Base-by-base conservation (phyloP, 345 rosid genomes). In the Cardamine occulta region DNA sequence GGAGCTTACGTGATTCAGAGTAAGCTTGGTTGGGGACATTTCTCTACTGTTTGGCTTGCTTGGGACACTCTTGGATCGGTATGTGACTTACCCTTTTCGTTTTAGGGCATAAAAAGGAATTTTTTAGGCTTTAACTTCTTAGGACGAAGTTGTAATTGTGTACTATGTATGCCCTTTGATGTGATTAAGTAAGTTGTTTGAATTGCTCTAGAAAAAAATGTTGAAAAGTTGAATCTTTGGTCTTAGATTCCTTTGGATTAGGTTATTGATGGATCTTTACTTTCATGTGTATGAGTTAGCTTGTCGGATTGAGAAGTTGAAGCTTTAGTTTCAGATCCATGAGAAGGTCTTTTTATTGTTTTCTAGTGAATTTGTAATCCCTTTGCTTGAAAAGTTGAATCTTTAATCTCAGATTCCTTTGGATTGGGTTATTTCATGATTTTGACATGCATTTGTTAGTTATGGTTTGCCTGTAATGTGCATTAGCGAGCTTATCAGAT, bases 1-100 rank as follows among this genome's bases (percentile, higher is more conserved):
- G 98, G 89, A 10, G 82, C 88, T 62, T 91, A 94, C 72, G 93
- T 91, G 24, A 87, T 91, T 74, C 98, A 89, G 79, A 82, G 81
- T 53, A 94, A 91, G 88, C 98, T 94, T 68, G 98, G 96, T 3
- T 94, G 98, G 97, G 97, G 95, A 4, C 97, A 94, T 78, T 94
- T 91, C 85, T 91, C 97, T 73, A 94, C 97, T 34, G 96, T 94
- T 42, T 90, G 98, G 98, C 98, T 94, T 66, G 93, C 98, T 74
- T 91, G 97, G 95, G 98, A 94, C 66, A 81, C 82, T 12, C 89
- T 80, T 3, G 79, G 48, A 75, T 86, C 85, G 74, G 98, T 93
- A 88, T 2, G 79, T 40, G 13, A 21, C 24, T 61, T 51, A 29
- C 28, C 12, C 53, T 52, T 40, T 29, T 48, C 45, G 14, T 12